Evolutionary conservation across 228 moss, liverwort and hornwort species (phyloP).

Genomic region (Sphagnum magellanicum): DNA sequence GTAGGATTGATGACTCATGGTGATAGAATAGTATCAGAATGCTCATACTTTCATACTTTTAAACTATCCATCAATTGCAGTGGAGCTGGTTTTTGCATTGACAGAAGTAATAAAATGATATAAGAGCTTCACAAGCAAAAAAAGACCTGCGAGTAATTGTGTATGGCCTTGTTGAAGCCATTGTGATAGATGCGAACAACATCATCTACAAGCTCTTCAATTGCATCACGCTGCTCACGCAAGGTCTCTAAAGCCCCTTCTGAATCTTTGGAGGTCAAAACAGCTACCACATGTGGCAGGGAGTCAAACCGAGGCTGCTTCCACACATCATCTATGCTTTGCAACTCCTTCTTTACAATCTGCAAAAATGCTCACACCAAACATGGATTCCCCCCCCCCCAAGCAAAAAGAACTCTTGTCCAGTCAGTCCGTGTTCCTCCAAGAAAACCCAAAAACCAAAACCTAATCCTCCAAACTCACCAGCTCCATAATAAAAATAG

Average conservation of each 20-base stretch:
- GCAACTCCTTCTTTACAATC: slow-evolving; percentile 84
- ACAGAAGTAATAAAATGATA: too few relatives aligned
- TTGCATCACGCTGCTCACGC: slow-evolving; percentile 90
- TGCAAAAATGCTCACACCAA: slow-evolving; percentile 17
- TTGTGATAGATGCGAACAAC: slow-evolving; percentile 97
- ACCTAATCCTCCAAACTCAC: too few relatives aligned
- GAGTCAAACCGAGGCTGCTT: slow-evolving; percentile 99
- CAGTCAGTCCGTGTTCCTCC: too few relatives aligned
- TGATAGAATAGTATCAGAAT: too few relatives aligned
- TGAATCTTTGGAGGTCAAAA: slow-evolving; percentile 79
- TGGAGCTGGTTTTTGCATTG: too few relatives aligned
- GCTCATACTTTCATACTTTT: too few relatives aligned
- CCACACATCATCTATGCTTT: slow-evolving; percentile 92
- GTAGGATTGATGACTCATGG: too few relatives aligned
- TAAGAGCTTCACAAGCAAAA: neutral
- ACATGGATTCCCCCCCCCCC: too few relatives aligned
- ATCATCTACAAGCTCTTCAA: slow-evolving; percentile 98
- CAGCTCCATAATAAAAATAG: too few relatives aligned
- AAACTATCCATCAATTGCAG: too few relatives aligned
- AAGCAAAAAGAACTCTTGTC: too few relatives aligned
- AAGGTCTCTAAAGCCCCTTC: slow-evolving; percentile 78
- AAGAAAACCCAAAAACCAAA: too few relatives aligned
- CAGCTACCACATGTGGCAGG: slow-evolving; percentile 92
- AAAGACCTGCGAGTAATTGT: slow-evolving; percentile 95
- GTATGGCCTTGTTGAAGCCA: slow-evolving; percentile 97